Base-by-base conservation (phyloP, 768 basidiomycete genomes). In the Postia placenta region DNA sequence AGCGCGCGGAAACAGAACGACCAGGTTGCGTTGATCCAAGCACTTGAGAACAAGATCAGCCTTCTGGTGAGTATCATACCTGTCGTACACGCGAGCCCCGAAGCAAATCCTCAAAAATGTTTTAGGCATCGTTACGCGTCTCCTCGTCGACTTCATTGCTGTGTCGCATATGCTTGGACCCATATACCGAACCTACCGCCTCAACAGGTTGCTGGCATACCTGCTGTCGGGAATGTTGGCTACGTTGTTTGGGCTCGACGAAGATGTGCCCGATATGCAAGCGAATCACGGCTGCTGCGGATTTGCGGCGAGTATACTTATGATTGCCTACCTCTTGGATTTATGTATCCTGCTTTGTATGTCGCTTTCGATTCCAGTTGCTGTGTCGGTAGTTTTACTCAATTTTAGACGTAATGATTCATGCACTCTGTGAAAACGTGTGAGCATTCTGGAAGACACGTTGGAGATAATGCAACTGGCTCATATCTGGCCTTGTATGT, bases 401-500 rank as follows among this genome's bases (percentile, higher is more conserved):
- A 33, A 33, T 33, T 7, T 15, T 33, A 7, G 15, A n/a, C n/a
- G n/a, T n/a, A 33, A 33, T 7, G 30, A 33, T 33, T 33, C 30
- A 7, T 33, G 9, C 30, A 33, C 19, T 24, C 36, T 45, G 36
- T 38, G 20, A 11, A 37, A 24, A 39, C 25, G 20, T 36, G 12
- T 33, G n/a, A 14, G 11, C 41, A 0, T 14, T 43, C 6, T 25
- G 19, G 30, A 44, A 19, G 19, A 12, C 35, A 27, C n/a, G 14
- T 42, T 30, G 42, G 17, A 38, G 11, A 24, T 30, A 20, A 23
- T 41, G 24, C 27, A 41, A 5, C 2, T 14, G 27, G 70, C 69
- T 91, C 87, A 91, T 83, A 88, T 90, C 88, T 91, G 88, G 88
- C 88, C 88, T 90, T 74, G 75, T 77, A 75, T 61, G 67, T 63